These are phyloP conservation scores for Hypoxylon rubiginosum DNA, from an alignment of 2,329 filamentous ascomycete genomes.

Conservation along the genomic window DNA sequence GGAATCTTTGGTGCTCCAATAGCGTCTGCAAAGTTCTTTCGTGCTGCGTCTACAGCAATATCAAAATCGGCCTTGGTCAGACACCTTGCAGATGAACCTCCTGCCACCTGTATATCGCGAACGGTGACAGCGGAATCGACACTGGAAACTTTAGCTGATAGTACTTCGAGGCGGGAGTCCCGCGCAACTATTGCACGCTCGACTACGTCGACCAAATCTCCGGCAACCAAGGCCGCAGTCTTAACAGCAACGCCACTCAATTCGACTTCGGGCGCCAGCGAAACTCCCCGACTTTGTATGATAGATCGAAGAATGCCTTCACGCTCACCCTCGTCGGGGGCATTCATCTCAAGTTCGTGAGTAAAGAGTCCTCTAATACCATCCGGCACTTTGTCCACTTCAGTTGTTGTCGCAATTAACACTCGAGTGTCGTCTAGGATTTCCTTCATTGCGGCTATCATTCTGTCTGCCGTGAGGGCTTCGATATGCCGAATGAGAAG, in stretches of 20 bases:
- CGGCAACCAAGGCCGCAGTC: slow-evolving; percentile 94
- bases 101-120: slow-evolving; percentile 88
- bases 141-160: slow-evolving; percentile 67
- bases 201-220: slow-evolving; percentile 93
- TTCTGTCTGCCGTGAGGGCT: slow-evolving; percentile 89
- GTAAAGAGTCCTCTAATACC: slow-evolving; percentile 92
- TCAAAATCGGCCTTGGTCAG: slow-evolving; percentile 90
- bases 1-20: slow-evolving; percentile 98
- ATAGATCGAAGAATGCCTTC: slow-evolving; percentile 87
- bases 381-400: slow-evolving; percentile 94
- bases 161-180: slow-evolving; percentile 78
- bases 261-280: slow-evolving; percentile 86
- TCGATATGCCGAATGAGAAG: slow-evolving; percentile 92
- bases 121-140: slow-evolving; percentile 68
- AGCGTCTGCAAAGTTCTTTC: slow-evolving; percentile 97
- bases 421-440: slow-evolving; percentile 85
- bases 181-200: slow-evolving; percentile 87
- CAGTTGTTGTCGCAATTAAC: slow-evolving; percentile 92
- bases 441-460: slow-evolving; percentile 86
- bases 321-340: slow-evolving; percentile 91
- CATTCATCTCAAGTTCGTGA: slow-evolving; percentile 93
- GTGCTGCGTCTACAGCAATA: slow-evolving; percentile 90
- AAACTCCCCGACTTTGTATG: slow-evolving; percentile 79
- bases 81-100: slow-evolving; percentile 82
- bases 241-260: slow-evolving; percentile 89